Conservation (phyloP, 2,329 filamentous ascomycete species). For the Diaporthe citrichinensis region DNA sequence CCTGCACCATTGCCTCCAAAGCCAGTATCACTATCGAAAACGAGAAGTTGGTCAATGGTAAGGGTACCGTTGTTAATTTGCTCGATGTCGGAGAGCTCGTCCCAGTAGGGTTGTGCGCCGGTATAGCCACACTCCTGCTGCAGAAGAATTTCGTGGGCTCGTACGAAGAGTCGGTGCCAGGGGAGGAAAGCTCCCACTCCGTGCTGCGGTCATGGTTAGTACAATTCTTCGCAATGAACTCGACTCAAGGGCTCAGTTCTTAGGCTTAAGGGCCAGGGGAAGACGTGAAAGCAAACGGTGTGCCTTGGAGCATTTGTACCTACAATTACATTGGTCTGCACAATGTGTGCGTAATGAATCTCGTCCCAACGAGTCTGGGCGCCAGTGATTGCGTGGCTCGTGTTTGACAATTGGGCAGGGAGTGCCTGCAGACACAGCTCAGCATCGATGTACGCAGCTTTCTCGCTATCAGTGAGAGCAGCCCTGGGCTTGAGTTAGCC, state of each 20-base stretch:
- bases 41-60: neutral
- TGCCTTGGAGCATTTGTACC: neutral
- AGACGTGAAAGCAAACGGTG: neutral
- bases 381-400: neutral
- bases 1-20: neutral
- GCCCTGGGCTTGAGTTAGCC: neutral
- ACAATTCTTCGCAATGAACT: neutral
- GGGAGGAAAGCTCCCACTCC: neutral
- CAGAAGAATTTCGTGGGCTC: neutral
- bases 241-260: neutral
- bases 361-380: conserved; percentile 2
- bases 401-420: neutral
- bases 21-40: neutral
- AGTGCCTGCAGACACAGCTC: conserved; percentile 9
- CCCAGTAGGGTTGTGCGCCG: neutral
- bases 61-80: neutral
- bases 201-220: neutral
- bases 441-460: neutral
- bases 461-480: neutral
- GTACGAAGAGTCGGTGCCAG: neutral
- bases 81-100: conserved; percentile 3
- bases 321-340: conserved; percentile 5
- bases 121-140: conserved; percentile 3
- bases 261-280: neutral
- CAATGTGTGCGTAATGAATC: conserved; percentile 1